These are phyloP conservation scores for Mucor racemosus DNA, from an alignment of 371 early-diverging fungal genomes.

Conservation along the genomic window DNA sequence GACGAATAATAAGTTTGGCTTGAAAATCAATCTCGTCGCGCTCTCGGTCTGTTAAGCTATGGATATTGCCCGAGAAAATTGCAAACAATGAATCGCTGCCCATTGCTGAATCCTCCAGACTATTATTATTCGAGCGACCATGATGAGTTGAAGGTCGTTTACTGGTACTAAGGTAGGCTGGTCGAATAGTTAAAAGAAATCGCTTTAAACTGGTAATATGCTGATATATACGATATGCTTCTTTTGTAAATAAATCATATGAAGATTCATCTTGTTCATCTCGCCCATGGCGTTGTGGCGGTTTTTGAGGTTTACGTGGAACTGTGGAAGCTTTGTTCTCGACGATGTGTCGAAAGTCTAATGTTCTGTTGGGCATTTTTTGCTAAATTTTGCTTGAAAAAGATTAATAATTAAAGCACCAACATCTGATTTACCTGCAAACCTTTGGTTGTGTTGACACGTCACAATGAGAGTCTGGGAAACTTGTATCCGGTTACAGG, in stretches of 20 bases:
- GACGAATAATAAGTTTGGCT: constrained; percentile 58
- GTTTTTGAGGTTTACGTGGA: background rate
- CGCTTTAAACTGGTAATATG: constrained; percentile 48
- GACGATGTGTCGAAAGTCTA: constrained; percentile 29
- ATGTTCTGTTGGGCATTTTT: constrained; percentile 29
- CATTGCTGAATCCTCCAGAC: background rate
- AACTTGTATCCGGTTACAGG: too few species aligned
- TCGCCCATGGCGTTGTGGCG: background rate
- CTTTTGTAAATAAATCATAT: constrained; percentile 52
- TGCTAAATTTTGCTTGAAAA: too few species aligned
- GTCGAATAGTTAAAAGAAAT: constrained; percentile 52
- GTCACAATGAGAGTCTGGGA: too few species aligned
- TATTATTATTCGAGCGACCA: background rate
- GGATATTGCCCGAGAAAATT: constrained; percentile 37
- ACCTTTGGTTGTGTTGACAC: too few species aligned
- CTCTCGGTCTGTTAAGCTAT: constrained; percentile 50
- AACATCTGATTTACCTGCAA: too few species aligned
- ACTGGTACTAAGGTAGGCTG: constrained; percentile 47
- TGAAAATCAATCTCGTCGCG: constrained; percentile 67
- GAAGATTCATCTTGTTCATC: constrained; percentile 19
- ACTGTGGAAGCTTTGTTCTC: constrained; percentile 14
- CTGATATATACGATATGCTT: constrained; percentile 57
- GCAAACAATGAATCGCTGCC: constrained; percentile 35
- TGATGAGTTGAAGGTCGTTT: constrained; percentile 16
- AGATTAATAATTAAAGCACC: too few species aligned